Conservation (phyloP, 2,329 filamentous ascomycete genomes). For the Sordariomycetes sp. region DNA sequence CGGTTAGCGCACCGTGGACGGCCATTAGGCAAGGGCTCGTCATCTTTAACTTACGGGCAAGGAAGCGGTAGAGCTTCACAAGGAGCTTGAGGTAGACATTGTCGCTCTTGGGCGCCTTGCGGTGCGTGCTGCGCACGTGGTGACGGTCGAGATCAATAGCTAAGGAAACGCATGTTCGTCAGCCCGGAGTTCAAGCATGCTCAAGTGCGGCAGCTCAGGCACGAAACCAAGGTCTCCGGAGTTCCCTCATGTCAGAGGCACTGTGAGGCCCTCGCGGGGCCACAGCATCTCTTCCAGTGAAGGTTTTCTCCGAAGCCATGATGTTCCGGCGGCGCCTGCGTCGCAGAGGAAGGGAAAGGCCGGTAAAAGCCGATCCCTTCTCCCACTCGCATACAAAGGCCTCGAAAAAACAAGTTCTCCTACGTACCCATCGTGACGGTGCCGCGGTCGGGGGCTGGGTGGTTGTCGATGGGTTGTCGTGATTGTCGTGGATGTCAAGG, state of each 20-base stretch:
- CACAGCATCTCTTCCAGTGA: not conserved
- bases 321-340: constrained; percentile 5
- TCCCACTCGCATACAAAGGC: constrained; percentile 36
- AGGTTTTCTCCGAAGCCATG: constrained; percentile 3
- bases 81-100: constrained; percentile 96
- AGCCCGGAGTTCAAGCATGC: constrained; percentile 38
- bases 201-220: constrained; percentile 26
- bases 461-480: constrained; percentile 15
- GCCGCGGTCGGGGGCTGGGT: constrained; percentile 12
- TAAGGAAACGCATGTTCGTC: constrained; percentile 24
- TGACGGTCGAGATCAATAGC: constrained; percentile 62
- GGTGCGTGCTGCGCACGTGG: constrained; percentile 63
- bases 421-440: constrained; percentile 51
- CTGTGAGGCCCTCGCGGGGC: not conserved
- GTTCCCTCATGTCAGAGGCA: not conserved
- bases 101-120: constrained; percentile 93
- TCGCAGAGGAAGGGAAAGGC: constrained; percentile 7
- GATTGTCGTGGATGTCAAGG: constrained; percentile 15
- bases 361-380: constrained; percentile 4
- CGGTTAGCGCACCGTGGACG: not conserved
- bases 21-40: not conserved
- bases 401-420: constrained; percentile 10
- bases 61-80: constrained; percentile 97
- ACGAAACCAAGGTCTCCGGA: constrained; percentile 5
- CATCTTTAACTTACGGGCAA: constrained; percentile 60